These are phyloP conservation scores for Botrytis fabae DNA, from an alignment of 2,329 filamentous ascomycete species.

Conservation along the genomic window DNA sequence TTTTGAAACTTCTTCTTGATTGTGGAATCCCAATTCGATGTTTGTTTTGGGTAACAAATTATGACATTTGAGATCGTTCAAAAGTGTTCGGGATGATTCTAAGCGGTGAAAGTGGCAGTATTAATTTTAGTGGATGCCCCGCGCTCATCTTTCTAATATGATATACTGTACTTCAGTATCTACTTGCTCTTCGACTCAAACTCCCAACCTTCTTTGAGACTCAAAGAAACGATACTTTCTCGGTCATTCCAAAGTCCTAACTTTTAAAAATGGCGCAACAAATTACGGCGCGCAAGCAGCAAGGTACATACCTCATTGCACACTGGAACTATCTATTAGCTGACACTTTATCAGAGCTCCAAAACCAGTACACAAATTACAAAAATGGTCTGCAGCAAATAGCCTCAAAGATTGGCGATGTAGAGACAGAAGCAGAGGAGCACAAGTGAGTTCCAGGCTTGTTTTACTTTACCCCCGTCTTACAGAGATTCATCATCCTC, in stretches of 20 bases:
- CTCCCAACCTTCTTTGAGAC: neutral
- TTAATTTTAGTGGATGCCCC: slow-evolving; percentile 13
- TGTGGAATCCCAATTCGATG: slow-evolving; percentile 5
- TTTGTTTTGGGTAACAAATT: slow-evolving; percentile 8
- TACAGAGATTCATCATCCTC: neutral
- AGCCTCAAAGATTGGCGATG: slow-evolving; percentile 93
- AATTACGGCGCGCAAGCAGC: slow-evolving; percentile 41
- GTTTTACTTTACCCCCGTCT: neutral
- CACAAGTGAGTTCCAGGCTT: slow-evolving; percentile 73
- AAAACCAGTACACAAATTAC: slow-evolving; percentile 76
- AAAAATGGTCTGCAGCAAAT: slow-evolving; percentile 83
- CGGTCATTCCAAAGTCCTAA: neutral
- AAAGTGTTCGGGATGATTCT: slow-evolving; percentile 10
- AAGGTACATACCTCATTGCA: slow-evolving; percentile 35
- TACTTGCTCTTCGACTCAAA: neutral
- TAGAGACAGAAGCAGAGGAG: slow-evolving; percentile 95
- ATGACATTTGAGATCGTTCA: neutral
- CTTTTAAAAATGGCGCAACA: slow-evolving; percentile 37
- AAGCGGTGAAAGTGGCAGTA: slow-evolving; percentile 20
- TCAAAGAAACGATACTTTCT: neutral
- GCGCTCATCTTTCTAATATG: neutral
- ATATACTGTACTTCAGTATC: neutral
- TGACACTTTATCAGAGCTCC: slow-evolving; percentile 60
- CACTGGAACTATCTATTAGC: slow-evolving; percentile 16
- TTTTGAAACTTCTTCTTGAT: slow-evolving; percentile 46